Evolutionary conservation across 2,329 filamentous ascomycete species (phyloP).

Genomic region (Fusarium brevicatenulatum): DNA sequence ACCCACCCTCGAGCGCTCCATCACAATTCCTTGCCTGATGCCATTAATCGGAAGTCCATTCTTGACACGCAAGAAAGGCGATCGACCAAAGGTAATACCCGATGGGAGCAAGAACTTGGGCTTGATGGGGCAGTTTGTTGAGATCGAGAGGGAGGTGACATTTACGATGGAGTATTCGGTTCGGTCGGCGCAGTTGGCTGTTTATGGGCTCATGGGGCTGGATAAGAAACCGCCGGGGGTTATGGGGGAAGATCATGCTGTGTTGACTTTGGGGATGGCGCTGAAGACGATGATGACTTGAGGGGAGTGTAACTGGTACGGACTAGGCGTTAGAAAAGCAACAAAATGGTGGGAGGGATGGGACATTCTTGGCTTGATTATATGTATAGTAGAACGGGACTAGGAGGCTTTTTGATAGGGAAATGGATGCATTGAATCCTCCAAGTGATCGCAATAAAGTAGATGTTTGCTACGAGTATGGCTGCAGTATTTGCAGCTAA

Average conservation of each 20-base stretch:
- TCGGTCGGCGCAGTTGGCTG: constrained; percentile 41
- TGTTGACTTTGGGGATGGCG: constrained; percentile 39
- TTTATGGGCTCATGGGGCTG: constrained; percentile 40
- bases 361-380: neutral
- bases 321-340: constrained; percentile 13
- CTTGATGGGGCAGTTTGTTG: constrained; percentile 44
- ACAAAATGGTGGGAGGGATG: neutral
- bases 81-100: constrained; percentile 39
- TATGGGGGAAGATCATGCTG: constrained; percentile 40
- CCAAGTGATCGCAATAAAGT: neutral
- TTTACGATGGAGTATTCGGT: constrained; percentile 46
- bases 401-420: neutral
- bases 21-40: constrained; percentile 41
- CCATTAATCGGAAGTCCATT: constrained; percentile 43
- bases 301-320: neutral
- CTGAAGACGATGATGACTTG: constrained; percentile 44
- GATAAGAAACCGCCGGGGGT: constrained; percentile 37
- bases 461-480: neutral
- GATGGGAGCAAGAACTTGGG: constrained; percentile 41
- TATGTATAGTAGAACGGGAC: neutral
- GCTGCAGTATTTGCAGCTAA: neutral
- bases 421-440: neutral
- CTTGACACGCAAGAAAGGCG: constrained; percentile 40
- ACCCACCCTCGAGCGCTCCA: constrained; percentile 39
- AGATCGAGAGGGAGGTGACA: constrained; percentile 42